A percentile compares a stretch with the other conserved stretches of the same genome.
Evolutionary conservation across 2,329 filamentous ascomycete species (phyloP).

Genomic region (Botryosphaeria agaves): DNA sequence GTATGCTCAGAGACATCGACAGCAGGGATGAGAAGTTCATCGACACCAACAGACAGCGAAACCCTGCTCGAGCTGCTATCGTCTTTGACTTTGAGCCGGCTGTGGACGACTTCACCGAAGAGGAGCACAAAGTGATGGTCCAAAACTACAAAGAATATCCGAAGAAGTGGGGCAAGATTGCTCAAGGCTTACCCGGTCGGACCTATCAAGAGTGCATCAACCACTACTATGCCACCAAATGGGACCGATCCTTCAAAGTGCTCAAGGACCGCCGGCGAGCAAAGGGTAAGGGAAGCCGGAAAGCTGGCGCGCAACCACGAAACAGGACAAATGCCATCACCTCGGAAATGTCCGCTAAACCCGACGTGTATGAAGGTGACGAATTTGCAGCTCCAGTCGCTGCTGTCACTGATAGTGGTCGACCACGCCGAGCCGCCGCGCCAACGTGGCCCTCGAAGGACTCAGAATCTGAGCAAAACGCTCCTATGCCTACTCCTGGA

Average conservation of each 20-base stretch:
- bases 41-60: slow-evolving; percentile 47
- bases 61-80: slow-evolving; percentile 48
- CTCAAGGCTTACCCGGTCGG: slow-evolving; percentile 46
- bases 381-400: slow-evolving; percentile 19
- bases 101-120: slow-evolving; percentile 55
- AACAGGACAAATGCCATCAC: slow-evolving; percentile 41
- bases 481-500: slow-evolving; percentile 35
- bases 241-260: slow-evolving; percentile 58
- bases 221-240: slow-evolving; percentile 72
- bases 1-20: slow-evolving; percentile 47
- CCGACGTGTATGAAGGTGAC: slow-evolving; percentile 19
- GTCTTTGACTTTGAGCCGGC: slow-evolving; percentile 57
- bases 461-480: slow-evolving; percentile 42
- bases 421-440: slow-evolving; percentile 37
- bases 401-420: slow-evolving; percentile 27
- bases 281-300: slow-evolving; percentile 17
- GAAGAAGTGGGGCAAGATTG: slow-evolving; percentile 70
- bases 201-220: slow-evolving; percentile 69
- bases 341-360: slow-evolving; percentile 43
- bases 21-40: slow-evolving; percentile 40
- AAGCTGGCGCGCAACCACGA: slow-evolving; percentile 30
- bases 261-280: slow-evolving; percentile 50
- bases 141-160: slow-evolving; percentile 57
- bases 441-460: slow-evolving; percentile 55
- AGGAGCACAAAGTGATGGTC: slow-evolving; percentile 55